Evolutionary conservation across 2,329 filamentous ascomycete species (phyloP).

Genomic region (Botrytis sinoallii): DNA sequence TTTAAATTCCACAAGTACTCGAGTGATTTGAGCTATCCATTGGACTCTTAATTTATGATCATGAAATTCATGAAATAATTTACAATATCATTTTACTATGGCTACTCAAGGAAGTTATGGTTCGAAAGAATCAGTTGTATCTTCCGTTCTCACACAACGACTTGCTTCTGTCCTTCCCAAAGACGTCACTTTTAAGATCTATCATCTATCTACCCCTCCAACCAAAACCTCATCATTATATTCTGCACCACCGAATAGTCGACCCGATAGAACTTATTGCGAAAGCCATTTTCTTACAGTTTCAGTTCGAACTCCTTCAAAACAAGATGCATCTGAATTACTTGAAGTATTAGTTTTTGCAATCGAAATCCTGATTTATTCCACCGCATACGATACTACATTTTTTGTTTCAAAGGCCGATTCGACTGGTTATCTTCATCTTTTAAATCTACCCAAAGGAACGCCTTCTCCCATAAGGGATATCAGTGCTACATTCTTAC

Average conservation of each 20-base stretch:
- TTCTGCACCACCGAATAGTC: conserved; percentile 68
- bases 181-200: conserved; percentile 60
- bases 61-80: conserved; percentile 21
- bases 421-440: conserved; percentile 81
- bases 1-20: not conserved
- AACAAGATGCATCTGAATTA: conserved; percentile 29
- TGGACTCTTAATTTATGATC: conserved; percentile 14
- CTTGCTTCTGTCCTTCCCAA: conserved; percentile 48
- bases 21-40: not conserved
- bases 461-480: conserved; percentile 69
- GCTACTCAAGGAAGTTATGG: conserved; percentile 30
- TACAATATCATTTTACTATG: conserved; percentile 32
- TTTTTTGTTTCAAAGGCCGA: conserved; percentile 97
- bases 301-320: conserved; percentile 42
- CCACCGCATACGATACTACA: conserved; percentile 74
- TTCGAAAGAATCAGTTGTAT: conserved; percentile 29
- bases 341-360: conserved; percentile 67
- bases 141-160: conserved; percentile 32
- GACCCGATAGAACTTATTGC: conserved; percentile 75
- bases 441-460: conserved; percentile 60
- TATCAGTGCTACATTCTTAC: conserved; percentile 71
- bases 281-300: conserved; percentile 77
- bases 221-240: conserved; percentile 72
- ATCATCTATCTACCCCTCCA: conserved; percentile 86
- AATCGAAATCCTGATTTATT: conserved; percentile 85